Conservation (phyloP, 306 rosid genomes). For the Psophocarpus tetragonolobus region DNA sequence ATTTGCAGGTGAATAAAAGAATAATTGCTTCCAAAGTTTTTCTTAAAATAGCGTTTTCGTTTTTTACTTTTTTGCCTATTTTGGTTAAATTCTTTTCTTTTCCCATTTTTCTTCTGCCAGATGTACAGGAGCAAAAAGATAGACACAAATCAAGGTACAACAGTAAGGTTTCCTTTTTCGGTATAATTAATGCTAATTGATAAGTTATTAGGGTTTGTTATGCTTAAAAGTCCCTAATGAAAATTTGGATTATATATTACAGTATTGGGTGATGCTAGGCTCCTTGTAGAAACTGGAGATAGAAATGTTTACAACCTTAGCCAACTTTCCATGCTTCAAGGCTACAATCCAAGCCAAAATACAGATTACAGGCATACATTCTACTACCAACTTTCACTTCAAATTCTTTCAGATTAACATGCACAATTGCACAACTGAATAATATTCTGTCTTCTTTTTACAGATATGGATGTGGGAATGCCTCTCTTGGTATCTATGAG, state of each 20-base stretch:
- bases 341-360: slow-evolving; percentile 53
- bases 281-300: slow-evolving; percentile 68
- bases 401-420: slow-evolving; percentile 5
- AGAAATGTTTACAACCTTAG: slow-evolving; percentile 74
- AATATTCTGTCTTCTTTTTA: not conserved
- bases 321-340: slow-evolving; percentile 92
- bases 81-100: slow-evolving; percentile 14
- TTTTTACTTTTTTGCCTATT: not conserved
- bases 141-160: slow-evolving; percentile 72
- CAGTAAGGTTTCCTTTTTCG: not conserved
- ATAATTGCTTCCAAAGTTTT: not conserved
- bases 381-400: not conserved
- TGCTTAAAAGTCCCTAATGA: not conserved
- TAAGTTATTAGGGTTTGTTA: slow-evolving; percentile 39
- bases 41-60: not conserved
- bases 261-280: slow-evolving; percentile 59
- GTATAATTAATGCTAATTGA: not conserved
- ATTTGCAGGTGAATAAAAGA: slow-evolving; percentile 67
- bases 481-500: slow-evolving; percentile 51
- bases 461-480: slow-evolving; percentile 48
- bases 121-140: slow-evolving; percentile 91
- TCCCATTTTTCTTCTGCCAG: slow-evolving; percentile 37
- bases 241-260: slow-evolving; percentile 24
- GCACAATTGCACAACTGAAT: not conserved
- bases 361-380: slow-evolving; percentile 49